A percentile compares a stretch with the other conserved stretches of the same genome.
Evolutionary conservation across 164 flowering plant species (phyloP).

Genomic region (Magnolia sinica): DNA sequence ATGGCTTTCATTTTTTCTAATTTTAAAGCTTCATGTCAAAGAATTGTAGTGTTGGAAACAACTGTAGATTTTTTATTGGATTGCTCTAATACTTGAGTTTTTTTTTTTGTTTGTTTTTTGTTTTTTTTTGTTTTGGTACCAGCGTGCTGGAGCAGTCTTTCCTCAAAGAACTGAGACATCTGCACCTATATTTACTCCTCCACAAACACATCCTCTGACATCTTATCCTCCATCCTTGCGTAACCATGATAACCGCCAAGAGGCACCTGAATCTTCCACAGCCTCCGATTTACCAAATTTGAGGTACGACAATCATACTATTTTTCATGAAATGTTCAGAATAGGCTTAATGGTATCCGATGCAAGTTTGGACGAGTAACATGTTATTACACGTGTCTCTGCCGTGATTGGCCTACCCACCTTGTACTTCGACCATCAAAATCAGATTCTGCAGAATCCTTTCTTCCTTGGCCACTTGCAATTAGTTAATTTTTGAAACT

Average conservation of each 20-base stretch:
- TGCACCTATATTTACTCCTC: constrained; percentile 87
- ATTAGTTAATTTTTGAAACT: neutral
- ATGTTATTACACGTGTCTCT: no score
- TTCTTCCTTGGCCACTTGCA: neutral
- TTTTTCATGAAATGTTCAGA: no score
- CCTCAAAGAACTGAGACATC: constrained; percentile 78
- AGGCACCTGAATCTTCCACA: constrained; percentile 63
- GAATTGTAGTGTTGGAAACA: neutral
- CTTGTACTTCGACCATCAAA: no score
- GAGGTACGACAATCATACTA: constrained; percentile 43
- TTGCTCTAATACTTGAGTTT: neutral
- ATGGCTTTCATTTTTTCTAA: neutral
- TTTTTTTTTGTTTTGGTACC: constrained; percentile 10
- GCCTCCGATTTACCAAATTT: constrained; percentile 76
- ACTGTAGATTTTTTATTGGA: neutral
- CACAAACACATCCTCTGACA: constrained; percentile 80
- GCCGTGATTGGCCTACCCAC: no score
- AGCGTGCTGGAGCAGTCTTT: constrained; percentile 97
- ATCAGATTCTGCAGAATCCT: neutral
- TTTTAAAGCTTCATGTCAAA: neutral
- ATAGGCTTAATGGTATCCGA: no score
- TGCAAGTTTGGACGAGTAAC: no score
- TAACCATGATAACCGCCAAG: constrained; percentile 44
- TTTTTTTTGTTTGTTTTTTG: neutral
- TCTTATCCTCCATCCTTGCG: constrained; percentile 67